Evolutionary conservation across 306 rosid genomes (phyloP).

Genomic region (Prunus mira): DNA sequence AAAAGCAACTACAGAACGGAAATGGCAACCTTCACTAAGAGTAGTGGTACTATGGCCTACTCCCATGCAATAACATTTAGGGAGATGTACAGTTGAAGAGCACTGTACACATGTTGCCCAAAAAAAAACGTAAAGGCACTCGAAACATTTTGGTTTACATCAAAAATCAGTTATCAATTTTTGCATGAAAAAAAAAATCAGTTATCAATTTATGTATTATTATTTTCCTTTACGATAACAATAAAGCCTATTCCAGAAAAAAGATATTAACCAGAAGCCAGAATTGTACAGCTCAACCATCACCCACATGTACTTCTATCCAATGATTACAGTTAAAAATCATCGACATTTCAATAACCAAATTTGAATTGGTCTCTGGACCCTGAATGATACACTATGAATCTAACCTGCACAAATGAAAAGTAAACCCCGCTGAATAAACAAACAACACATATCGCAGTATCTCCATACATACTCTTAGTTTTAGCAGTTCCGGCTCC

Average conservation of each 20-base stretch:
- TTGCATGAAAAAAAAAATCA: not conserved
- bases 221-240: not conserved
- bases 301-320: not conserved
- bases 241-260: not conserved
- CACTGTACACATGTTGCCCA: not conserved
- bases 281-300: not conserved
- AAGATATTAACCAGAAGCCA: not conserved
- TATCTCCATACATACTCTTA: constrained; percentile 21
- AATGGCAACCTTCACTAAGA: too few species aligned
- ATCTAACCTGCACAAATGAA: not conserved
- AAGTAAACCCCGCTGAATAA: not conserved
- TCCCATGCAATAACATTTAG: too few species aligned
- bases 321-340: not conserved
- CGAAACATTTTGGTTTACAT: not conserved
- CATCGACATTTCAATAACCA: not conserved
- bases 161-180: not conserved
- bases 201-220: not conserved
- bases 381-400: not conserved
- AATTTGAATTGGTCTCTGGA: not conserved
- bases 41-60: too few species aligned
- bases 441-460: not conserved
- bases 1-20: not conserved
- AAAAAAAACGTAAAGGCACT: not conserved
- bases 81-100: too few species aligned
- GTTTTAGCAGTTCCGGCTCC: constrained; percentile 15